Evolutionary conservation across 257 asterid genomes (phyloP), one percentile per base, ranked within the genome.

Genomic region (Fraxinus quadrangulata): DNA sequence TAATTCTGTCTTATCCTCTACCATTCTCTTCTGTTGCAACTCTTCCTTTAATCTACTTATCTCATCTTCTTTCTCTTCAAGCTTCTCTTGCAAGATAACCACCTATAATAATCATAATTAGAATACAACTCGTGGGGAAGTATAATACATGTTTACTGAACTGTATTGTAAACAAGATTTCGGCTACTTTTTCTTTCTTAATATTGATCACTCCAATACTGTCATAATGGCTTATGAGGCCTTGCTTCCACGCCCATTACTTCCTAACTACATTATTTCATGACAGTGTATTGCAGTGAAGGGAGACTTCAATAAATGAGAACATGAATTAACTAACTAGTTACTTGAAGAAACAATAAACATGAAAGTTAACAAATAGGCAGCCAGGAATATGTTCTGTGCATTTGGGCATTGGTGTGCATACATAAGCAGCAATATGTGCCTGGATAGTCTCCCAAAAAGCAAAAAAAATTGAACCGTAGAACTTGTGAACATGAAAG

Each of bases 61-160:
- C 77, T 88, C 93, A 0, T 80, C 90, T 11, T 94, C 97, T 74
- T 85, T 87, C 47, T 85, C 96, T 78, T 85, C 96, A 73, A 94
- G 79, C 78, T 88, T 92, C 84, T 90, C 98, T 94, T 94, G 94
- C 86, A 92, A 81, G 82, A 94, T 77, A 23, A 85, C 88, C 80
- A 86, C 97, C 97, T 94, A 86, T 77, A 67, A 80, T 56, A 56
- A 56, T 56, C 66, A 56, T 56, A 21, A 56, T 56, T 56, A 56
- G 26, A 56, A 19, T 56, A 56, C 28, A 56, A 5, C 26, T 21
- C 26, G 21, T 6, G 24, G 1, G 7, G 2, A 54, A 19, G 24
- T 1, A 14, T 47, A 37, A 37, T 37, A 37, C 42, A 37, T 6
- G 42, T 7, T 7, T 37, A 37, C 42, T 37, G 42, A 16, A 42